phyloP scores from a whole-genome alignment of 805 yeast genomes.

The Metschnikowia peoriensis region DNA sequence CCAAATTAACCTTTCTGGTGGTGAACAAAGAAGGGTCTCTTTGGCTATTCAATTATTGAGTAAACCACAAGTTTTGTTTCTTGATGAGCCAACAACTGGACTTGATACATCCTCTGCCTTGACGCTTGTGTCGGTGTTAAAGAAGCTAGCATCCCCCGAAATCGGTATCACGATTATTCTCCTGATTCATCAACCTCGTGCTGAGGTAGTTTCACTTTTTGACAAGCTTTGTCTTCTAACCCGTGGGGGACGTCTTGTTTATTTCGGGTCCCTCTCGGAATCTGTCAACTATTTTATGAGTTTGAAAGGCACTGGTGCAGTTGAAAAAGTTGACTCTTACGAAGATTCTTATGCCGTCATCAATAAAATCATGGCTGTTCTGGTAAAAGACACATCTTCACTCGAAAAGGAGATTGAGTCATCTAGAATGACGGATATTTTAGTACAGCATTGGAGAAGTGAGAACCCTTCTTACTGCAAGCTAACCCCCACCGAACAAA shows the following conservation, averaged over 20 bases:
- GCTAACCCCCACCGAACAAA: slow-evolving; percentile 16
- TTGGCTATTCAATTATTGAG: slow-evolving; percentile 75
- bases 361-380: slow-evolving; percentile 18
- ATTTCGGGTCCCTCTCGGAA: slow-evolving; percentile 45
- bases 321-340: slow-evolving; percentile 8
- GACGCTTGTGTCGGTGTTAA: slow-evolving; percentile 58
- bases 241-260: slow-evolving; percentile 49
- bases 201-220: slow-evolving; percentile 67
- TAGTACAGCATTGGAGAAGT: slow-evolving; percentile 15
- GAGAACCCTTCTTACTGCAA: slow-evolving; percentile 1
- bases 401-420: slow-evolving; percentile 15
- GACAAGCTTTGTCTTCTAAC: slow-evolving; percentile 69
- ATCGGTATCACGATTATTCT: slow-evolving; percentile 71
- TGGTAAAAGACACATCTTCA: slow-evolving; percentile 17
- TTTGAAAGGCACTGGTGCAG: slow-evolving; percentile 11
- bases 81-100: slow-evolving; percentile 91
- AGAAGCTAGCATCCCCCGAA: slow-evolving; percentile 40
- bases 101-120: slow-evolving; percentile 76
- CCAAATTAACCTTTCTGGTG: slow-evolving; percentile 71
- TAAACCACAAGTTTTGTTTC: slow-evolving; percentile 70
- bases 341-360: slow-evolving; percentile 13
- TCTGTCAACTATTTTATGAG: slow-evolving; percentile 47
- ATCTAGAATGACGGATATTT: slow-evolving; percentile 5
- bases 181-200: slow-evolving; percentile 82
- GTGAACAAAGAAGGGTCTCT: slow-evolving; percentile 76